Conservation (phyloP, 495 filamentous ascomycete species). For the Talaromyces adpressus region DNA sequence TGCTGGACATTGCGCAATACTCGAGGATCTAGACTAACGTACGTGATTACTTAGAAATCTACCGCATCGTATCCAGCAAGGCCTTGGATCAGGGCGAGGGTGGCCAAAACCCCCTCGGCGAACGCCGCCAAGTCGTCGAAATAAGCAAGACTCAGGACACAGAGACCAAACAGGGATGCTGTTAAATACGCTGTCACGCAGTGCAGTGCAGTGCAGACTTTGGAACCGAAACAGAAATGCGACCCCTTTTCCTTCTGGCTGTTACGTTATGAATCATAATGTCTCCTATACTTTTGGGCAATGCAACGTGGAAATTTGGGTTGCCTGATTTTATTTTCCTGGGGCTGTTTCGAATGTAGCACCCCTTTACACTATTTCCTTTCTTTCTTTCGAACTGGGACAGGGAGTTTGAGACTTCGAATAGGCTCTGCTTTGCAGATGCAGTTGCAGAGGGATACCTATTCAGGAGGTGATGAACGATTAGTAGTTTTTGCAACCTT, state of each 20-base stretch:
- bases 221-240: not conserved
- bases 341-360: not conserved
- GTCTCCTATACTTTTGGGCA: not conserved
- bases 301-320: not conserved
- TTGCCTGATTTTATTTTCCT: slow-evolving; percentile 2
- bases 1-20: not conserved
- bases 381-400: not conserved
- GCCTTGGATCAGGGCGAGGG: slow-evolving; percentile 80
- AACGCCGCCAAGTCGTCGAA: slow-evolving; percentile 66
- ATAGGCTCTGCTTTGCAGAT: not conserved
- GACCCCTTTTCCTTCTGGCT: not conserved
- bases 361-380: not conserved
- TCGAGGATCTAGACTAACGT: not conserved
- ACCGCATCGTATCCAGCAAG: slow-evolving; percentile 98
- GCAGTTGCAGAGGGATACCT: not conserved
- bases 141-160: slow-evolving; percentile 74
- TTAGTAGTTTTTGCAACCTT: not conserved
- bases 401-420: not conserved
- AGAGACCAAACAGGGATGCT: slow-evolving; percentile 80
- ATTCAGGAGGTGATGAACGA: not conserved
- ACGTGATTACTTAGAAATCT: slow-evolving; percentile 67
- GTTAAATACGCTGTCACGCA: slow-evolving; percentile 42
- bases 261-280: slow-evolving; percentile 1
- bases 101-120: slow-evolving; percentile 62
- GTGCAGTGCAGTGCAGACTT: not conserved